A percentile compares a stretch with the other conserved stretches of the same genome.
Evolutionary conservation across 108 stramenopile species (phyloP).

Genomic region (Epithemia pelagica): DNA sequence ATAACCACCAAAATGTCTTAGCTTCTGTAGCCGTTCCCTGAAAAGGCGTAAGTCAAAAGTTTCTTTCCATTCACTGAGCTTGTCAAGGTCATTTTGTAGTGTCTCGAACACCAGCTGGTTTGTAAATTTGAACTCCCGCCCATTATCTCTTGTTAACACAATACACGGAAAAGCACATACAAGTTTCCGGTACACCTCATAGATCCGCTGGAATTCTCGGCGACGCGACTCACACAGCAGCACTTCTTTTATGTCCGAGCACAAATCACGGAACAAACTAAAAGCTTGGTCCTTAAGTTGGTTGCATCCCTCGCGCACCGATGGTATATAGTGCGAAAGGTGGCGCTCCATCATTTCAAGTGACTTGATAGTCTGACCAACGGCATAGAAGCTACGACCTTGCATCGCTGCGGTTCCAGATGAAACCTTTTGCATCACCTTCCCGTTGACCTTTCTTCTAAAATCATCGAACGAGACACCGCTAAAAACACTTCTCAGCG

Average conservation of each 20-base stretch:
- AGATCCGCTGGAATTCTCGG: conserved; percentile 32
- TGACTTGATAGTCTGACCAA: conserved; percentile 30
- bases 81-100: conserved; percentile 20
- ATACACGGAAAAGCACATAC: conserved; percentile 23
- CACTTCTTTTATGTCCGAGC: conserved; percentile 19
- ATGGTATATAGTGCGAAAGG: conserved; percentile 23
- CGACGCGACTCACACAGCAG: conserved; percentile 14
- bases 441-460: not conserved
- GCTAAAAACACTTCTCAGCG: not conserved
- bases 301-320: conserved; percentile 7
- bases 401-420: not conserved
- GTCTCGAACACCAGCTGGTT: conserved; percentile 39
- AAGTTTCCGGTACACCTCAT: conserved; percentile 34
- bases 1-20: conserved; percentile 31
- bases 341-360: conserved; percentile 22
- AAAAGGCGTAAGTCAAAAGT: conserved; percentile 28
- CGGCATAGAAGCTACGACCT: conserved; percentile 13
- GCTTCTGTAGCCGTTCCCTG: conserved; percentile 10
- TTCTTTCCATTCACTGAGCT: conserved; percentile 11
- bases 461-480: not conserved
- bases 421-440: not conserved
- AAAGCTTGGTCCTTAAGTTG: conserved; percentile 17
- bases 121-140: conserved; percentile 24
- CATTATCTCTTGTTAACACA: conserved; percentile 6
- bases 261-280: conserved; percentile 19